Base-by-base conservation (phyloP, 768 basidiomycete species). In the Rhodotorula taiwanensis region DNA sequence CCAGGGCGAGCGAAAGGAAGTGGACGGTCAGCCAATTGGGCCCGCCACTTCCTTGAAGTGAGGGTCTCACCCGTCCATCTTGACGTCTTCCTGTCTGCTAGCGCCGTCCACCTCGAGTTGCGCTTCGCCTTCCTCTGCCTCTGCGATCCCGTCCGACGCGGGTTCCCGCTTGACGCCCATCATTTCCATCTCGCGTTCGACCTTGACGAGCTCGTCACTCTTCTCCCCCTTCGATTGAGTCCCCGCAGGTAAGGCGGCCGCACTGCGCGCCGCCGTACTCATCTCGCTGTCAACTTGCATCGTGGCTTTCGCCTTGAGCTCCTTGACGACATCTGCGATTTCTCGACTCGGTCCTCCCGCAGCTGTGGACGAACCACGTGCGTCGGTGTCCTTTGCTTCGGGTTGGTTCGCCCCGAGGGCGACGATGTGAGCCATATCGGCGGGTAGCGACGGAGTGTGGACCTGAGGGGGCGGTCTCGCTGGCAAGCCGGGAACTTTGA, bases 391-490 rank as follows among this genome's bases (percentile, higher is more conserved):
- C n/a, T 25, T 41, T 52, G 30, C 3, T 49, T 72, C 69, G 16
- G 51, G 51, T 20, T 62, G 56, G 59, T 68, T 56, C 2, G 62
- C 62, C 28, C 55, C 55, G 54, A 64, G 64, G 3, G 64, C 57
- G 54, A 70, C 57, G 41, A 70, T 66, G 52, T 66, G 69, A 27
- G 62, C 64, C 28, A 66, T 70, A 47, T 66, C 67, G 41, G 63
- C 55, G 10, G n/a, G n/a, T n/a, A n/a, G 67, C 63, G 21, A 69
- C 58, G 36, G 60, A 52, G 51, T 34, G n/a, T n/a, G n/a, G n/a
- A 39, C 10, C 36, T 28, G 18, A 70, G 52, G 20, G 10, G 36
- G 9, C 36, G 36, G 60, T 53, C 2, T 59, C n/a, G 13, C n/a
- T 4, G 67, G 67, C 5, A 59, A 39, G 14, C 54, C 44, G 28